A percentile compares a stretch with the other conserved stretches of the same genome.
Conservation (phyloP, 352 stramenopile species). For the Peronospora belbahrii region DNA sequence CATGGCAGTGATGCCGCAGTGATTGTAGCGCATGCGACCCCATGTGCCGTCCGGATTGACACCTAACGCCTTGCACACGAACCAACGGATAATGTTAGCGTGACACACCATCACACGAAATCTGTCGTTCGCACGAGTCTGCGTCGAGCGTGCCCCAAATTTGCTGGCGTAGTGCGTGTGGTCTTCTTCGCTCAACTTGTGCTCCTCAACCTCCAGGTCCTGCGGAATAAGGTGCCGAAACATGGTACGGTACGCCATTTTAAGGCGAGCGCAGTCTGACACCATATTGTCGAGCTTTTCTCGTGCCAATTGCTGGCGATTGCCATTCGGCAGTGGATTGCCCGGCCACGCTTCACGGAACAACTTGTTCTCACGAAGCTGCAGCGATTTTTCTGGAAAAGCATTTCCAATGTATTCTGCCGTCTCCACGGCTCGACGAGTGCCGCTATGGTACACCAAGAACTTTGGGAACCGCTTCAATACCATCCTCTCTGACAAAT, state of each 20-base stretch:
- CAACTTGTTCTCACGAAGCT: conserved; percentile 59
- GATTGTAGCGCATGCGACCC: conserved; percentile 66
- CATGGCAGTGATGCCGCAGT: conserved; percentile 52
- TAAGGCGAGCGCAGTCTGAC: conserved; percentile 52
- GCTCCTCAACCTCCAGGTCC: conserved; percentile 44
- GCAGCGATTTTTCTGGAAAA: conserved; percentile 28
- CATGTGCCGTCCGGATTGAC: conserved; percentile 56
- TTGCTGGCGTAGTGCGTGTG: conserved; percentile 44
- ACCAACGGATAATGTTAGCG: conserved; percentile 70
- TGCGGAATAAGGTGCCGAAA: conserved; percentile 62
- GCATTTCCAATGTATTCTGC: conserved; percentile 34
- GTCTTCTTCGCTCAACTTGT: conserved; percentile 38
- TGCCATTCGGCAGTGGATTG: conserved; percentile 51
- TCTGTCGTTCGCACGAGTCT: conserved; percentile 32
- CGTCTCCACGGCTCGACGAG: conserved; percentile 45
- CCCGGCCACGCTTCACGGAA: conserved; percentile 62
- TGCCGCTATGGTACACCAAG: conserved; percentile 50
- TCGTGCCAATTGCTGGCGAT: conserved; percentile 52
- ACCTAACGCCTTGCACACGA: conserved; percentile 57
- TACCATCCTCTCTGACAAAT: conserved; percentile 36
- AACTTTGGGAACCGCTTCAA: conserved; percentile 53
- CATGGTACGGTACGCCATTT: conserved; percentile 53
- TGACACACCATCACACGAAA: conserved; percentile 62
- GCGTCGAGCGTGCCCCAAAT: conserved; percentile 32
- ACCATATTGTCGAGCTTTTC: conserved; percentile 76